These are phyloP conservation scores for Leavenworthia alabamica DNA, from an alignment of 345 rosid species.

Conservation along the genomic window DNA sequence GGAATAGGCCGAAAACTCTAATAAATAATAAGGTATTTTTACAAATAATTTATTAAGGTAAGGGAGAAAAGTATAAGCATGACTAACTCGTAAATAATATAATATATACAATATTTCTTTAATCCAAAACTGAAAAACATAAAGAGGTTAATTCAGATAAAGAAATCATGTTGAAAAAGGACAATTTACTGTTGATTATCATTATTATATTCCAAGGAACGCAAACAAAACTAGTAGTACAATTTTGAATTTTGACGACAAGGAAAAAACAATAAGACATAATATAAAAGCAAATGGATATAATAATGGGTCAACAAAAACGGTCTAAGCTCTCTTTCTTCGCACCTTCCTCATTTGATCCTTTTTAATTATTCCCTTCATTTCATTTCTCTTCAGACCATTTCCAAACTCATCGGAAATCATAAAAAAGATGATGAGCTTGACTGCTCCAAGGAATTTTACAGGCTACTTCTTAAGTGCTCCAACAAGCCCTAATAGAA, in stretches of 20 bases:
- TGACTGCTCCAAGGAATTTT: slow-evolving; percentile 54
- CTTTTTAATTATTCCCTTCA: slow-evolving; percentile 18
- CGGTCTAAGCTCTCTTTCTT: slow-evolving; percentile 20
- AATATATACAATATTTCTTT: too few species aligned
- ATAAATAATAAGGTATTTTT: too few species aligned
- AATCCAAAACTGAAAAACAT: too few species aligned
- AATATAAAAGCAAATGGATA: neutral
- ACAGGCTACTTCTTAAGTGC: slow-evolving; percentile 59
- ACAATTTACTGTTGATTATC: neutral
- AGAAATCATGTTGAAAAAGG: neutral
- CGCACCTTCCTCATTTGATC: slow-evolving; percentile 3
- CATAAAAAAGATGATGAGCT: slow-evolving; percentile 36
- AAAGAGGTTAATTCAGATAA: too few species aligned
- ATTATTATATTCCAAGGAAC: neutral
- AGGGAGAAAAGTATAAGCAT: too few species aligned
- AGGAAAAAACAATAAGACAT: too few species aligned
- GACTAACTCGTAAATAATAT: too few species aligned
- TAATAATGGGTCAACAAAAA: slow-evolving; percentile 37
- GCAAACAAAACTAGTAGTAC: neutral
- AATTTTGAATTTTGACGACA: too few species aligned
- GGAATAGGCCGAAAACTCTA: too few species aligned
- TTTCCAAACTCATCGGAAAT: slow-evolving; percentile 1
- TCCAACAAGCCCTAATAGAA: slow-evolving; percentile 65
- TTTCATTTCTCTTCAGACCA: neutral
- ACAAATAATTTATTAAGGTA: too few species aligned